These are phyloP conservation scores for Boletus subparvulus DNA, from an alignment of 768 basidiomycete genomes.

Conservation along the genomic window DNA sequence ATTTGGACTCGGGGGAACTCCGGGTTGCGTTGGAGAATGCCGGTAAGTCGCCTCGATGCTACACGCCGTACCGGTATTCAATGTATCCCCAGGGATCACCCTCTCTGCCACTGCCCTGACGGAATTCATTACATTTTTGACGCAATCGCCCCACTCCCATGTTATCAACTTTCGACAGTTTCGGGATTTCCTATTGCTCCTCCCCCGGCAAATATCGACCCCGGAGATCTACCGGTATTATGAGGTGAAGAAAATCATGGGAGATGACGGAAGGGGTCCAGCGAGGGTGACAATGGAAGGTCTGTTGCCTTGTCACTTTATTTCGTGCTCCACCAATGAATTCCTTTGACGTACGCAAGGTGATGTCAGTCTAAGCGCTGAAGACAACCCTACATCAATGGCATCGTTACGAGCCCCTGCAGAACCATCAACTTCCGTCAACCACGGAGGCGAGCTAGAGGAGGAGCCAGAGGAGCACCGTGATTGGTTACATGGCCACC, in stretches of 20 bases:
- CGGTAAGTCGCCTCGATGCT: constrained; percentile 45
- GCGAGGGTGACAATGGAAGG: constrained; percentile 91
- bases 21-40: constrained; percentile 64
- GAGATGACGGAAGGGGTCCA: constrained; percentile 74
- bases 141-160: constrained; percentile 67
- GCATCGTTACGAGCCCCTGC: constrained; percentile 13
- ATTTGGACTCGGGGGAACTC: constrained; percentile 66
- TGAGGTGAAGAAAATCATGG: constrained; percentile 63
- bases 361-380: constrained; percentile 75
- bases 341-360: constrained; percentile 45
- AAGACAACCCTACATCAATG: constrained; percentile 57
- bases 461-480: constrained; percentile 63
- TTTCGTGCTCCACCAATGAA: constrained; percentile 18
- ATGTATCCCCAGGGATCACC: constrained; percentile 56
- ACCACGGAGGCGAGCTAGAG: constrained; percentile 43
- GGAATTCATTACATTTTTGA: constrained; percentile 80
- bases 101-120: constrained; percentile 66
- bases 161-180: constrained; percentile 81
- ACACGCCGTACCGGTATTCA: constrained; percentile 20
- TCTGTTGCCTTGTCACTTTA: constrained; percentile 31
- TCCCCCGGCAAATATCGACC: constrained; percentile 79
- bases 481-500: constrained; percentile 61
- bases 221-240: constrained; percentile 87
- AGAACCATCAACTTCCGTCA: constrained; percentile 17
- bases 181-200: constrained; percentile 82